Base-by-base conservation (phyloP, 1,139 yeast species). In the Nakaseomyces nivariensis region DNA sequence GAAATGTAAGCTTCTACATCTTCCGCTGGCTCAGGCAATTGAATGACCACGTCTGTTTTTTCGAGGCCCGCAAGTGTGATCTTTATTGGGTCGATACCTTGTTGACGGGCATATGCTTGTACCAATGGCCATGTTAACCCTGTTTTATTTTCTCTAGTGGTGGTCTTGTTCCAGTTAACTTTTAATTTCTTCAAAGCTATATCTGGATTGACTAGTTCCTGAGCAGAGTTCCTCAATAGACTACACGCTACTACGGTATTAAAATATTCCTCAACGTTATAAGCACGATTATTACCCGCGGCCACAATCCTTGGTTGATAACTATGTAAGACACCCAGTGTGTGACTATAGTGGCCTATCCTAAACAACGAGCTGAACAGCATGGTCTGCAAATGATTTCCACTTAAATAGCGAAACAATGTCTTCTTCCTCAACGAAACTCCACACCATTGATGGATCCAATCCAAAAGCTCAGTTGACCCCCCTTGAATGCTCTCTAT, bases 381-480 rank as follows among this genome's bases (percentile, higher is more conserved):
- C 51, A 64, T 59, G 34, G 61, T 58, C 43, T 62, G 64, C 17
- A 71, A 48, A 52, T 68, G 70, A 10, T 50, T 49, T 2, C 67
- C 54, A 3, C 54, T 50, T 22, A 71, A 57, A 51, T 64, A 67
- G 26, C 54, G 50, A 59, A 61, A 64, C 22, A 63, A 37, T 13
- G 51, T 53, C 3, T 46, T 51, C 48, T 61, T 63, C 48, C 67
- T 56, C 3, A 58, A 48, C 2, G 61, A 56, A 7, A 61, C 49
- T 2, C 51, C 52, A 3, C 62, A 55, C 60, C 73, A 56, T 25
- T 66, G 54, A 27, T 61, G 56, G 36, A 66, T 58, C 52, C 69
- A 60, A 10, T 58, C 53, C 31, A 60, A 52, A 25, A 72, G 55
- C 49, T 73, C 76, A 6, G 67, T 71, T 4, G 59, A 56, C 4